phyloP scores from a whole-genome alignment of 176 grass and related monocot species.

The Microstegium vimineum region DNA sequence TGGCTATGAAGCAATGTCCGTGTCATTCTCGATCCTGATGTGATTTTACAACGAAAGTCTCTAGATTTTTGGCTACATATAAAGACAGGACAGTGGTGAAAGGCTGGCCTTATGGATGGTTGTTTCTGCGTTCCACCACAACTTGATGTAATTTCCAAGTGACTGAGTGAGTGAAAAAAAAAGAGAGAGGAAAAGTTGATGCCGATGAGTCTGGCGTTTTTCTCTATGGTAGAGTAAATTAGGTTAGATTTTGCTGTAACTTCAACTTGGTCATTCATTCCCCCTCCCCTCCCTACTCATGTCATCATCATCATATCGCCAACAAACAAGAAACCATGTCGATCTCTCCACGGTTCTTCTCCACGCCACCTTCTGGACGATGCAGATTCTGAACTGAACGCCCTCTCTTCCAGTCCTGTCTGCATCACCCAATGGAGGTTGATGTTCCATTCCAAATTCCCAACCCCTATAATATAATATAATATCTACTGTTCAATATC shows the following conservation, averaged over 20 bases:
- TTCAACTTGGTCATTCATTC: background rate
- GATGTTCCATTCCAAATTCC: too few relatives aligned
- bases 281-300: background rate
- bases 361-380: background rate
- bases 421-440: background rate
- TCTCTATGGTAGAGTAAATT: background rate
- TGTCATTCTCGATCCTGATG: slow-evolving; percentile 1
- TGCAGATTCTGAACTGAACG: background rate
- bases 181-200: background rate
- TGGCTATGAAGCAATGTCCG: background rate
- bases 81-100: too few relatives aligned
- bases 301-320: background rate
- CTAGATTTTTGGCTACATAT: background rate
- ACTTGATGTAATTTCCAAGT: background rate
- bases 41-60: background rate
- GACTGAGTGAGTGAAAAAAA: too few relatives aligned
- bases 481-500: background rate
- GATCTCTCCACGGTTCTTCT: too few relatives aligned
- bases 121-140: too few relatives aligned
- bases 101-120: too few relatives aligned
- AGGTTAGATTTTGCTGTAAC: background rate
- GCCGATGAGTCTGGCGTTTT: background rate
- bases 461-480: too few relatives aligned
- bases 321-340: background rate
- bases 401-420: background rate